phyloP scores from a whole-genome alignment of 768 basidiomycete species.

The Mycena alexandri region DNA sequence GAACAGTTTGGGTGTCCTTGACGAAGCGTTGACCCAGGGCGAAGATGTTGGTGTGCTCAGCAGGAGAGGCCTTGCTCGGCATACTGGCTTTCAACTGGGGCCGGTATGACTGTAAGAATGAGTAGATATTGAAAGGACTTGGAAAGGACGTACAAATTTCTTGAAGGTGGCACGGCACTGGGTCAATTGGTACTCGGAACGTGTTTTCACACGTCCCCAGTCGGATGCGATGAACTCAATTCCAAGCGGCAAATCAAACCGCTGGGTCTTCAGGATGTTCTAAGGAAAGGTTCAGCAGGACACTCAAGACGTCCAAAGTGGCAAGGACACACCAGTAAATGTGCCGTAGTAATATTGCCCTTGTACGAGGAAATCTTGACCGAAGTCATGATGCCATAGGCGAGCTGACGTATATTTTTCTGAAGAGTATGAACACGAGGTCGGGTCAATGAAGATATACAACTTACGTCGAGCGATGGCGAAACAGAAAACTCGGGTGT shows the following conservation, averaged over 20 bases:
- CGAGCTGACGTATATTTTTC: constrained; percentile 5
- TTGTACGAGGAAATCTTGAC: constrained; percentile 4
- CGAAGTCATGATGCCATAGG: background rate
- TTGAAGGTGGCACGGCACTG: background rate
- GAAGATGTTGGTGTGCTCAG: constrained; percentile 7
- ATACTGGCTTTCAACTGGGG: constrained; percentile 2
- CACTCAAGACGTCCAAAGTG: too few relatives aligned
- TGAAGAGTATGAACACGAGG: background rate
- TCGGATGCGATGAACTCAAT: constrained; percentile 9
- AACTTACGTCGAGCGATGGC: background rate
- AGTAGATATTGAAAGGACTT: too few relatives aligned
- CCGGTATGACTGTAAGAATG: too few relatives aligned
- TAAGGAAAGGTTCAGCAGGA: too few relatives aligned
- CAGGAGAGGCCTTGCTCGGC: background rate
- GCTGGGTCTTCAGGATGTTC: background rate
- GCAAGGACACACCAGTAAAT: background rate
- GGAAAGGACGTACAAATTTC: constrained; percentile 7
- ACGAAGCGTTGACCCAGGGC: constrained; percentile 8
- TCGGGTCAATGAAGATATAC: background rate
- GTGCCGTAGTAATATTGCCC: background rate
- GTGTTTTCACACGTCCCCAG: background rate
- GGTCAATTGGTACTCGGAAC: constrained; percentile 9
- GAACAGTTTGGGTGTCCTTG: background rate
- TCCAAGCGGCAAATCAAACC: background rate
- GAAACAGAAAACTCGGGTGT: background rate